phyloP scores from a whole-genome alignment of 768 basidiomycete species.

The Amanita molliuscula region DNA sequence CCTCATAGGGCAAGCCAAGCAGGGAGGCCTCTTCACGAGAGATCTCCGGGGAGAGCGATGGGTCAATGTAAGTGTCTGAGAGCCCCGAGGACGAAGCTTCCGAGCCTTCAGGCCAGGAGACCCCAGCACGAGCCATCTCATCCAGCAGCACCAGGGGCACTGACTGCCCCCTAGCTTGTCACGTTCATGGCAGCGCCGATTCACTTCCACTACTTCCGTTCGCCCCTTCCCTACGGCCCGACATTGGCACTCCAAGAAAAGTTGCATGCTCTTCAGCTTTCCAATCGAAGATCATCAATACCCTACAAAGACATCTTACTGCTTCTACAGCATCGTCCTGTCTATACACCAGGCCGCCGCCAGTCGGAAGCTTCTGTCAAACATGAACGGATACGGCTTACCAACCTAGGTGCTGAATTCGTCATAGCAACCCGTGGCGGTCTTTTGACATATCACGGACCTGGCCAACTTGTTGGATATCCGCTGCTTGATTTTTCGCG shows the following conservation, averaged over 20 bases:
- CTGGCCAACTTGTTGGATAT: constrained; percentile 95
- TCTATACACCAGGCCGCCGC: constrained; percentile 90
- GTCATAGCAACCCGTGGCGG: constrained; percentile 78
- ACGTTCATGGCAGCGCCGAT: constrained; percentile 37
- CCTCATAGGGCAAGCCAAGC: no score
- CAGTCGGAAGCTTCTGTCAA: constrained; percentile 54
- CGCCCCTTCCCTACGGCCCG: constrained; percentile 67
- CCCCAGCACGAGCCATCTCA: no score
- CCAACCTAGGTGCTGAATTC: constrained; percentile 79
- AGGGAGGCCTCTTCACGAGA: no score
- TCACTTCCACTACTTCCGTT: constrained; percentile 65
- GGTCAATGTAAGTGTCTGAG: no score
- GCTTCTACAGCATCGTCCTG: constrained; percentile 83
- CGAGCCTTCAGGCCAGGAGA: no score
- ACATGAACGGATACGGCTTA: constrained; percentile 54
- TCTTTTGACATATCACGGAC: constrained; percentile 94
- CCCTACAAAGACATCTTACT: constrained; percentile 58
- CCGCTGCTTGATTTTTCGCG: constrained; percentile 85
- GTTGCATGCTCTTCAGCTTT: constrained; percentile 58
- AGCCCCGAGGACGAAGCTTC: no score
- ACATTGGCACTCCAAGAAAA: constrained; percentile 64
- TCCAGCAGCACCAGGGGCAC: no score
- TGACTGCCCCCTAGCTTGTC: no score
- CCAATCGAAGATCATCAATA: constrained; percentile 24
- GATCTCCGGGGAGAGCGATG: no score